Evolutionary conservation across 2,329 filamentous ascomycete genomes (phyloP), one percentile per base, ranked within the genome.

Genomic region (Furcasterigmium sp.): DNA sequence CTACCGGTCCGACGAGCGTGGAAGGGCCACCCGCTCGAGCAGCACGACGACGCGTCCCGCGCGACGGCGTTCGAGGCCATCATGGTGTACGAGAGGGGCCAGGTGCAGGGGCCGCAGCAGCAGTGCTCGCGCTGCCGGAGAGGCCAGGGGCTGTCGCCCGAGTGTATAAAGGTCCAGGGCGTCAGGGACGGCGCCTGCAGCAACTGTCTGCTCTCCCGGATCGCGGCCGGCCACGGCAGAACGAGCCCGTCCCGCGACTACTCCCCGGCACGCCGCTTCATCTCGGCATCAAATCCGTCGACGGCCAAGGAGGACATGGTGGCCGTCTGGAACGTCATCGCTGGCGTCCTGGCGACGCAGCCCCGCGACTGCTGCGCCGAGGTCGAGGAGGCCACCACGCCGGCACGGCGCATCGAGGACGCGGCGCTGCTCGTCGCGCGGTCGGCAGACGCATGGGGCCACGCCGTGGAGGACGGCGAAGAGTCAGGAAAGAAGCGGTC

Each of bases 341-440:
- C 53, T 5, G 51, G 47, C 45, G 95, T 98, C 89, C 96, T 98
- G 90, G 95, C 96, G 61, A 93, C 86, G 1, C 97, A 97, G 67
- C 93, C 93, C 0, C 81, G 87, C 36, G 93, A 97, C 61, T 96
- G 91, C 66, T 94, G 96, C 57, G 37, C 46, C 51, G 25, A 53
- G 48, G 42, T 45, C 50, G 30, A 46, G 37, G 48, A 30, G 42
- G 53, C 42, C 40, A 53, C 49, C 11, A 47, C 47, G 9, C 46
- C 52, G 36, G 56, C 53, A 14, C 43, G 48, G 32, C 49, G 52
- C 35, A 56, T 59, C 38, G 55, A 56, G 28, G 49, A 48, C 13
- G 54, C 55, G 5, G 55, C 55, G 5, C 41, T 53, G 23, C 39
- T 55, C 23, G 56, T 55, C 28, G 54, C 55, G 5, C 49, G 55